Evolutionary conservation across 2,329 filamentous ascomycete genomes (phyloP), one percentile per base, ranked within the genome.

Genomic region (Lachnellula subtilissima): DNA sequence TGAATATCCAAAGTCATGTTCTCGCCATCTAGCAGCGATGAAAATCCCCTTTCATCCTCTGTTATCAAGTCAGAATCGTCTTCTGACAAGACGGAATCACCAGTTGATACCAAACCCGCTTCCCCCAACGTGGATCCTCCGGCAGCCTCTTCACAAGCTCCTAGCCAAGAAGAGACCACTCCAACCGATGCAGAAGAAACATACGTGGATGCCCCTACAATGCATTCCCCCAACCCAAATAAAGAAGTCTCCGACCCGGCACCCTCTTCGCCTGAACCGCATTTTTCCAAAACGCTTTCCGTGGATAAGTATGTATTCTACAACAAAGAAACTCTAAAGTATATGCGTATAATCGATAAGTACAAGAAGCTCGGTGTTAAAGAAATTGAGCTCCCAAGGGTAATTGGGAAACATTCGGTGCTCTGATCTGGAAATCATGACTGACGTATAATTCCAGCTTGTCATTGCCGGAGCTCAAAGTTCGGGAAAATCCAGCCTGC

Each of bases 321-420:
- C 49, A 52, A 52, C 22, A 17, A 45, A 19, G 37, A 52, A 15
- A 42, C 48, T 14, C 19, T 54, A 2, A 50, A 54, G 32, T 54
- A 54, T 22, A 54, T 54, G 52, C 42, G 42, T 19, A 54, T 54
- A 22, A 45, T 54, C 22, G 52, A 50, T 9, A 50, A n/a, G 15
- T 54, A 54, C 39, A 49, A 54, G 40, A 50, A 45, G 25, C 22
- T 54, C 4, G 46, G 47, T n/a, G 28, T 54, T 35, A 47, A 36
- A 46, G 46, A 50, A n/a, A 54, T 54, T 36, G 47, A 49, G 23
- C 39, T 54, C 4, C 47, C 47, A 3, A 43, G 45, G 15, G 45
- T 36, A 54, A n/a, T 15, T 28, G 1, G 7, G 43, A 2, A 22
- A n/a, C 15, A 36, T 37, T 39, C 8, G 6, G 15, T 39, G 4